Evolutionary conservation across 768 basidiomycete species (phyloP), one percentile per base, ranked within the genome.

Genomic region (Serendipita sp.): DNA sequence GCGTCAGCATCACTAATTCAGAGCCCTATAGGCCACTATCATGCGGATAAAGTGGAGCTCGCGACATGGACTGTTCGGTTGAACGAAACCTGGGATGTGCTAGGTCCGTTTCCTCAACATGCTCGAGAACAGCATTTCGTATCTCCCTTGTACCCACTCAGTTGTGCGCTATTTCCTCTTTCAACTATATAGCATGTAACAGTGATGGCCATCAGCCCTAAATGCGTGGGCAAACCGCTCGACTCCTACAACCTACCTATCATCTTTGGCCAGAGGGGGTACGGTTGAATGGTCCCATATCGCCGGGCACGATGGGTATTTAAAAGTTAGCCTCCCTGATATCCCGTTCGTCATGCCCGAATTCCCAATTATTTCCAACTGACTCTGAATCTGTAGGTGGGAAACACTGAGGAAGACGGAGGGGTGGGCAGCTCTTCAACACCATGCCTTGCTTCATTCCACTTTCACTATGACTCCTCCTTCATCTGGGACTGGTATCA

Each of bases 351-450:
- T 71, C 38, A 38, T 41, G 10, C 38, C 11, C 45, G n/a, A 24
- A 13, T 32, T 10, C 32, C 10, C 1, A 5, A 5, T 41, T 41
- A 7, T 13, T 13, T 41, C 5, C 38, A 5, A 41, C 38, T 41
- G 13, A 41, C 38, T 41, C 38, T 41, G 38, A 41, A 41, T 41
- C 93, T 94, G 73, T 68, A 89, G 88, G 48, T 92, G 89, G 92
- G 72, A 79, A 35, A 77, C 79, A 60, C 77, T 93, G 64, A 84
- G 90, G 11, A 76, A 79, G 30, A 84, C 86, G 1, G 87, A 91
- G 73, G 92, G 92, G 11, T 93, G 92, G 92, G 86, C 90, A 28
- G 85, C 82, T 24, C 74, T 93, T 16, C 92, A 95, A 72, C 88
- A 91, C 69, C 84, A 91, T 69, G 78, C 81, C 5, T 74, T 92